Evolutionary conservation across 768 basidiomycete genomes (phyloP).

Genomic region (Collybia sp.): DNA sequence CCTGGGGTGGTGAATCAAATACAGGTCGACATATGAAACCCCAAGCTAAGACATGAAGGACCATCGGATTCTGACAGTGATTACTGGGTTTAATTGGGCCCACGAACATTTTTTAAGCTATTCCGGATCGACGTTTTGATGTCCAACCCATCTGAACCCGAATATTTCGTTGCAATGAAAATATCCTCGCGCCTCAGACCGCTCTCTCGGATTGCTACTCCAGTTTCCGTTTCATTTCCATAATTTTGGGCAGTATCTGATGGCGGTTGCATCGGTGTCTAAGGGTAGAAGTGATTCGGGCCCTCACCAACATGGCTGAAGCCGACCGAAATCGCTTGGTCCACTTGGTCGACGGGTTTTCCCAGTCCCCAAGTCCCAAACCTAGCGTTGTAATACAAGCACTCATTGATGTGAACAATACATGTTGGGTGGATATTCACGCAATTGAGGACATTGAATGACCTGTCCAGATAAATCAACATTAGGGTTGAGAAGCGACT

Average conservation of each 20-base stretch:
- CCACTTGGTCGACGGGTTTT: slow-evolving; percentile 49
- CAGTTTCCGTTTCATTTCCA: slow-evolving; percentile 56
- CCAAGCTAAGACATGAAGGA: slow-evolving; percentile 44
- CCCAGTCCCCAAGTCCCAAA: slow-evolving; percentile 66
- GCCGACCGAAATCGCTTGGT: slow-evolving; percentile 56
- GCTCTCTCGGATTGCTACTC: slow-evolving; percentile 47
- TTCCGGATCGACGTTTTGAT: slow-evolving; percentile 52
- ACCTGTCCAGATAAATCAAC: no score
- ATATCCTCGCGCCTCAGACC: slow-evolving; percentile 51
- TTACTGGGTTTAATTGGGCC: neutral
- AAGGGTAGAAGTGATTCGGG: neutral
- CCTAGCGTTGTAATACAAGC: slow-evolving; percentile 11
- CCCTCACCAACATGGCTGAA: slow-evolving; percentile 59
- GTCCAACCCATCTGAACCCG: slow-evolving; percentile 43
- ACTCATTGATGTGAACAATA: neutral
- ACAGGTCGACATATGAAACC: slow-evolving; percentile 62
- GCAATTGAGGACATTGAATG: no score
- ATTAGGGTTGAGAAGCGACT: neutral
- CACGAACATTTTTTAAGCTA: slow-evolving; percentile 49
- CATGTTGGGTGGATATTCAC: no score
- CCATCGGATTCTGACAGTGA: neutral
- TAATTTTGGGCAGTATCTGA: slow-evolving; percentile 60
- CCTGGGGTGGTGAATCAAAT: slow-evolving; percentile 60
- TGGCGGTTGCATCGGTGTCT: neutral
- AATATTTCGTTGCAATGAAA: slow-evolving; percentile 66